Conservation (phyloP, 148 eudicot species). For the Salicornia ramosissima region DNA sequence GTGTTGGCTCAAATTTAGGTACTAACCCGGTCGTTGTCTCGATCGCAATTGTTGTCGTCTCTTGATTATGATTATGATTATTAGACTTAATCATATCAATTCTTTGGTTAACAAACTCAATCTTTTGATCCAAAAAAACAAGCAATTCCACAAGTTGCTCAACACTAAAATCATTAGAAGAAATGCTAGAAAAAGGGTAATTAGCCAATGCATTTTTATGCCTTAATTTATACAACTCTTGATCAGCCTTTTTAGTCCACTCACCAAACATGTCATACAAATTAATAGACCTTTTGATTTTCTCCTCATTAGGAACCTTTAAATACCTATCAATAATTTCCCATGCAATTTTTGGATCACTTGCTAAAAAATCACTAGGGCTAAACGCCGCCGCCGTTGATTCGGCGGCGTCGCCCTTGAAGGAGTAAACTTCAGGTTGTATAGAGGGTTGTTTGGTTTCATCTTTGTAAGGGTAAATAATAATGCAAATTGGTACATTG, state of each 20-base stretch:
- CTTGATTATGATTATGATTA: neutral
- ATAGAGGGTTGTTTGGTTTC: slow-evolving; percentile 9
- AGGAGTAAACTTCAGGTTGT: slow-evolving; percentile 22
- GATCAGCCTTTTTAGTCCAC: slow-evolving; percentile 25
- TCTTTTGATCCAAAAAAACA: slow-evolving; percentile 21
- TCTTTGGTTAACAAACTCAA: too few relatives aligned
- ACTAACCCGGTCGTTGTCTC: too few relatives aligned
- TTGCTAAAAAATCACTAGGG: neutral
- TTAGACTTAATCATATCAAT: slow-evolving; percentile 15
- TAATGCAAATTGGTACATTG: slow-evolving; percentile 26
- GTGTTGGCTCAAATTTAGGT: neutral
- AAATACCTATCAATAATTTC: slow-evolving; percentile 24
- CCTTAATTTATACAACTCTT: slow-evolving; percentile 21
- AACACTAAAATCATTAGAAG: slow-evolving; percentile 5
- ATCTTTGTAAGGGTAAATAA: slow-evolving; percentile 24
- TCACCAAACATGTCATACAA: slow-evolving; percentile 28
- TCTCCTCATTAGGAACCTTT: slow-evolving; percentile 19
- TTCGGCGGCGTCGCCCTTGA: neutral
- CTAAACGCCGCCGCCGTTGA: neutral
- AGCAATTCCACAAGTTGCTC: slow-evolving; percentile 21
- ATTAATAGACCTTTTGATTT: slow-evolving; percentile 13
- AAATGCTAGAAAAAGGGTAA: slow-evolving; percentile 15
- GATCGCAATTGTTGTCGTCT: neutral
- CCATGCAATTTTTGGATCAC: slow-evolving; percentile 4
- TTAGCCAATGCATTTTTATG: slow-evolving; percentile 23